Percentiles rank a stretch among this genome's conserved stretches.
phyloP scores from a whole-genome alignment of 2,329 filamentous ascomycete genomes.

The Periglandula ipomoeae region DNA sequence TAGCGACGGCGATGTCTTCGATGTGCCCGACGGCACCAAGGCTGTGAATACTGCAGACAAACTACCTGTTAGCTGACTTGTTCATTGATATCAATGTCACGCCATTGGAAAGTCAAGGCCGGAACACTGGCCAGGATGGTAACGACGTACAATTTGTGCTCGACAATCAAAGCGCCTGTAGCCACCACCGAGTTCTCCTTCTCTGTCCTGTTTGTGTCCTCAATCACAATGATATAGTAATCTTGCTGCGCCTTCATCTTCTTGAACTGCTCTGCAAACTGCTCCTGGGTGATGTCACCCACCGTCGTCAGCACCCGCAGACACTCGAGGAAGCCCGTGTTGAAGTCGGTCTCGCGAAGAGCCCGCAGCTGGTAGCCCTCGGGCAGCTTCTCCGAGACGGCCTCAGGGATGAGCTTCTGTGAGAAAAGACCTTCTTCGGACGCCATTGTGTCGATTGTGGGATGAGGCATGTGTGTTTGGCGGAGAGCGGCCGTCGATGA shows the following conservation, averaged over 20 bases:
- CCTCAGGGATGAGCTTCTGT: constrained; percentile 64
- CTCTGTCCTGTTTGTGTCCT: constrained; percentile 52
- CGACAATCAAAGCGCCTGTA: constrained; percentile 81
- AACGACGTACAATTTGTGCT: constrained; percentile 78
- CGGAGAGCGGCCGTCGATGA: not conserved
- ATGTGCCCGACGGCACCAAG: constrained; percentile 86
- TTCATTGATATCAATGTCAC: not conserved
- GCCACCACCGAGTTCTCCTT: constrained; percentile 63
- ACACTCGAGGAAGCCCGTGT: constrained; percentile 79
- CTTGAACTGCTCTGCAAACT: constrained; percentile 72
- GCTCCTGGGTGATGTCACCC: constrained; percentile 68
- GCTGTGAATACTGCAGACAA: constrained; percentile 56
- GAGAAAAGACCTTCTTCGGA: constrained; percentile 62
- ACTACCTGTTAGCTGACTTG: constrained; percentile 10
- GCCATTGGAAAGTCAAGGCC: not conserved
- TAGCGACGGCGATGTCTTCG: constrained; percentile 92
- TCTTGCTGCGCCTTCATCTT: constrained; percentile 67
- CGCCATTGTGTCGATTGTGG: constrained; percentile 9
- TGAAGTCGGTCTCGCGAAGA: constrained; percentile 68
- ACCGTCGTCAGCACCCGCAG: constrained; percentile 87
- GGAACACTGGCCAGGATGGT: not conserved
- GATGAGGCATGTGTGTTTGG: constrained; percentile 3
- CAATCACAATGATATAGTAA: constrained; percentile 82
- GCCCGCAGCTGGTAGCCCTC: constrained; percentile 76
- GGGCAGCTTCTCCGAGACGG: constrained; percentile 64